Percentiles rank a stretch among this genome's conserved stretches.
phyloP scores from a whole-genome alignment of 805 yeast species.

The Millerago galiae region DNA sequence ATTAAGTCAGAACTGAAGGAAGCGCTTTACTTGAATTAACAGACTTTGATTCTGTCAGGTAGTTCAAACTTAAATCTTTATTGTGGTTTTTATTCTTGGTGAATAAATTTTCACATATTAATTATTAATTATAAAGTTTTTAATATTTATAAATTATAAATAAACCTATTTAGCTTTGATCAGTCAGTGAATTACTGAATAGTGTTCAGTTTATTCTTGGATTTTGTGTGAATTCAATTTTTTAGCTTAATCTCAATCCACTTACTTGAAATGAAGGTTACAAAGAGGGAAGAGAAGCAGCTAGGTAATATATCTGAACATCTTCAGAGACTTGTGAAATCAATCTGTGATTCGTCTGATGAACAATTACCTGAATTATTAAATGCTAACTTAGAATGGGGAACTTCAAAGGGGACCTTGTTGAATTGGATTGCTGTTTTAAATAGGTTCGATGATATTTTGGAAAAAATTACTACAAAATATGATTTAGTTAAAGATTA shows the following conservation, averaged over 20 bases:
- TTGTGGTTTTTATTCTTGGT: too few species aligned
- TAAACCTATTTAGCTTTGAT: too few species aligned
- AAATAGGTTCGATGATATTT: slow-evolving; percentile 65
- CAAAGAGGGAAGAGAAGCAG: slow-evolving; percentile 23
- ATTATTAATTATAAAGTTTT: too few species aligned
- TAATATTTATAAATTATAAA: too few species aligned
- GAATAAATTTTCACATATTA: too few species aligned
- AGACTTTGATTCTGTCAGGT: too few species aligned
- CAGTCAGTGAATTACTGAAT: too few species aligned
- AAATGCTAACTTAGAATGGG: slow-evolving; percentile 41
- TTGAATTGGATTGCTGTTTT: slow-evolving; percentile 72
- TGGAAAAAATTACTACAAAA: slow-evolving; percentile 46
- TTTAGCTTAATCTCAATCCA: not conserved
- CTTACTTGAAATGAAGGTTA: slow-evolving; percentile 16
- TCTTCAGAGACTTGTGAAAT: slow-evolving; percentile 31
- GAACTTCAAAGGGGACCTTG: slow-evolving; percentile 60
- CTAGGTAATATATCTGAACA: slow-evolving; percentile 23
- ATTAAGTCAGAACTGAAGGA: too few species aligned
- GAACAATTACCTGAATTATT: slow-evolving; percentile 36
- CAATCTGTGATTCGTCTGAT: slow-evolving; percentile 31
- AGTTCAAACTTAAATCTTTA: too few species aligned
- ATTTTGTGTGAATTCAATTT: not conserved
- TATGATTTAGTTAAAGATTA: slow-evolving; percentile 43
- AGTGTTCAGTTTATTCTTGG: not conserved
- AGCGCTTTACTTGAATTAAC: too few species aligned